A percentile compares a stretch with the other conserved stretches of the same genome.
These are phyloP conservation scores for Hypsizygus marmoreus DNA, from an alignment of 768 basidiomycete genomes.

Conservation along the genomic window DNA sequence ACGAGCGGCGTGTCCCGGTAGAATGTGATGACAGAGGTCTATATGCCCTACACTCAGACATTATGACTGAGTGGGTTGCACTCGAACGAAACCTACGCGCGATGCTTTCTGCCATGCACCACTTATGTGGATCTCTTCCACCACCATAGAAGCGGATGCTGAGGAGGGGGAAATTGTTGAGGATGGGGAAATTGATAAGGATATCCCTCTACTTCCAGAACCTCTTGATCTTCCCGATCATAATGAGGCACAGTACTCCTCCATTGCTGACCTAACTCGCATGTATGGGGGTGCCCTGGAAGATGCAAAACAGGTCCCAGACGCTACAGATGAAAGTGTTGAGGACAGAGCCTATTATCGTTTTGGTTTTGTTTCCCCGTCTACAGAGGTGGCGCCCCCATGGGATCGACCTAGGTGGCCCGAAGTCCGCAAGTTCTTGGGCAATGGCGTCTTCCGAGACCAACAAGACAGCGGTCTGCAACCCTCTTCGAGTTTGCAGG, in stretches of 20 bases:
- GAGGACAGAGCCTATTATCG: conserved; percentile 1
- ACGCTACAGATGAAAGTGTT: background rate
- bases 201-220: background rate
- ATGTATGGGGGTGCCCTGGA: background rate
- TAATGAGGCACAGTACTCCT: background rate
- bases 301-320: no score
- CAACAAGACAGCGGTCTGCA: background rate
- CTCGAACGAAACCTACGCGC: conserved; percentile 8
- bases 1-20: background rate
- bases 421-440: background rate
- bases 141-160: no score
- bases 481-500: background rate
- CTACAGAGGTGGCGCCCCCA: background rate
- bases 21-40: background rate
- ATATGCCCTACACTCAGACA: background rate
- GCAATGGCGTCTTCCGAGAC: background rate
- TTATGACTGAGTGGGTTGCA: background rate
- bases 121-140: background rate
- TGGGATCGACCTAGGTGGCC: background rate
- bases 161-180: no score
- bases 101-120: conserved; percentile 4
- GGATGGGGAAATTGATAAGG: no score
- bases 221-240: background rate
- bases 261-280: background rate
- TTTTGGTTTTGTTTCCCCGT: background rate